These are phyloP conservation scores for Phytophthora pini DNA, from an alignment of 352 stramenopile species.

Conservation along the genomic window DNA sequence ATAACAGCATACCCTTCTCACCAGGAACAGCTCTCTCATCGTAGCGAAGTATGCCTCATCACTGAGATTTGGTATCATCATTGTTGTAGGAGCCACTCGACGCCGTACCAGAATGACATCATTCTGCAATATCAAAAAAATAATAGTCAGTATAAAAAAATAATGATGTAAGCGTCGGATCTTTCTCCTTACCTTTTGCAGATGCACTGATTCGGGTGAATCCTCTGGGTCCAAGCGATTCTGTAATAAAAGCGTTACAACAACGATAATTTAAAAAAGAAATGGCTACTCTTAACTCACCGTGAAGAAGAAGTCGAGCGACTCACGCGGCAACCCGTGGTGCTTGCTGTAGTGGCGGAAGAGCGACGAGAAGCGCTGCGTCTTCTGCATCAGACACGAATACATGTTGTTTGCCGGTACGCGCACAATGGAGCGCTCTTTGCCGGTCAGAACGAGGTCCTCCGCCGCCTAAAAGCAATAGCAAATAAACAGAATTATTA, in stretches of 20 bases:
- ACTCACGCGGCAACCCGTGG: slow-evolving; percentile 96
- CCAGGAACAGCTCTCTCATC: slow-evolving; percentile 79
- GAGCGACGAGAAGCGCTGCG: slow-evolving; percentile 97
- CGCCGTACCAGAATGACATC: slow-evolving; percentile 86
- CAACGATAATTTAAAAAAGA: neutral
- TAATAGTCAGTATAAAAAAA: slow-evolving; percentile 10
- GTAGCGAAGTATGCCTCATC: slow-evolving; percentile 81
- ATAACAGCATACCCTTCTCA: slow-evolving; percentile 18
- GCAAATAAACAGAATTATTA: slow-evolving; percentile 4
- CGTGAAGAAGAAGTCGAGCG: slow-evolving; percentile 98
- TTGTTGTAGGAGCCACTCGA: slow-evolving; percentile 43
- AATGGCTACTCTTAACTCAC: slow-evolving; percentile 30
- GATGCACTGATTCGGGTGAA: slow-evolving; percentile 83
- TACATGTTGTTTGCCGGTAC: slow-evolving; percentile 90
- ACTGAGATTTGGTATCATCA: slow-evolving; percentile 56
- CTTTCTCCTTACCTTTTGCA: slow-evolving; percentile 69
- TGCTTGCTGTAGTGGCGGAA: slow-evolving; percentile 99
- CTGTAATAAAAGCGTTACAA: slow-evolving; percentile 29
- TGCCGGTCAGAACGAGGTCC: slow-evolving; percentile 78
- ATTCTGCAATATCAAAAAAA: slow-evolving; percentile 48
- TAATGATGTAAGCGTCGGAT: neutral
- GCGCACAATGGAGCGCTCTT: slow-evolving; percentile 84
- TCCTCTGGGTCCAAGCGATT: slow-evolving; percentile 82
- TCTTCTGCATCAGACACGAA: slow-evolving; percentile 98
- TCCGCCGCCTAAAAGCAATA: slow-evolving; percentile 54